Percentiles rank a stretch among this genome's conserved stretches.
phyloP scores from a whole-genome alignment of 495 filamentous ascomycete species.

The Emericellopsis terricola region DNA sequence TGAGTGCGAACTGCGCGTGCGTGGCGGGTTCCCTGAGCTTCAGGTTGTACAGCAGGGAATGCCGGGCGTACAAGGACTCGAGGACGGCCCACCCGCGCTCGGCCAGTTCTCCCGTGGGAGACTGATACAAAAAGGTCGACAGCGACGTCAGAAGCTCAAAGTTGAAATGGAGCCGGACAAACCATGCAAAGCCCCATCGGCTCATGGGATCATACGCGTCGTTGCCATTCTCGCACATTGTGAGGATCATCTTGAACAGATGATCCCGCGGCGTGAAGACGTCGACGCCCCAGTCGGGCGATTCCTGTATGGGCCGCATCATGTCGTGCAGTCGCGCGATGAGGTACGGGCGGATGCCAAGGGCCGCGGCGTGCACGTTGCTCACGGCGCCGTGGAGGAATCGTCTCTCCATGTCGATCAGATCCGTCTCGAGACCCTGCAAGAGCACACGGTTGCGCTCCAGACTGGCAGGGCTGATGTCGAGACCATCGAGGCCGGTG shows the following conservation, averaged over 20 bases:
- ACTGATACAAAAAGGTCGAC: slow-evolving; percentile 28
- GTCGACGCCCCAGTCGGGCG: slow-evolving; percentile 22
- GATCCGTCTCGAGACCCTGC: slow-evolving; percentile 21
- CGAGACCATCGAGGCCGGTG: too few species aligned
- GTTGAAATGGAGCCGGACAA: slow-evolving; percentile 30
- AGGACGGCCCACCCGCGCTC: slow-evolving; percentile 33
- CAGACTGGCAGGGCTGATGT: too few species aligned
- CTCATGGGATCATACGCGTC: slow-evolving; percentile 17
- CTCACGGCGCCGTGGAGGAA: slow-evolving; percentile 41
- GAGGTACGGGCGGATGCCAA: slow-evolving; percentile 25
- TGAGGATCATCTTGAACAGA: slow-evolving; percentile 25
- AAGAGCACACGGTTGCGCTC: too few species aligned
- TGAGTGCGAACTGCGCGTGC: slow-evolving; percentile 23
- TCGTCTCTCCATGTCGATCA: slow-evolving; percentile 28
- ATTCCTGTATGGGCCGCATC: slow-evolving; percentile 20
- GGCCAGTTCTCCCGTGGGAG: slow-evolving; percentile 27
- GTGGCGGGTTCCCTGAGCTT: slow-evolving; percentile 19
- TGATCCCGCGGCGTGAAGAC: slow-evolving; percentile 21
- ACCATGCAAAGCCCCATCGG: slow-evolving; percentile 30
- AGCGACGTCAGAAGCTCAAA: slow-evolving; percentile 34
- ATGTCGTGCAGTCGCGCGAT: slow-evolving; percentile 23
- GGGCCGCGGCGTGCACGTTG: slow-evolving; percentile 38
- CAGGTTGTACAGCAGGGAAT: slow-evolving; percentile 24
- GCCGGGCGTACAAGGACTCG: slow-evolving; percentile 18
- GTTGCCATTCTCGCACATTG: slow-evolving; percentile 21